Evolutionary conservation across 495 filamentous ascomycete species (phyloP), one percentile per base, ranked within the genome.

Genomic region (Aspergillus baeticus): DNA sequence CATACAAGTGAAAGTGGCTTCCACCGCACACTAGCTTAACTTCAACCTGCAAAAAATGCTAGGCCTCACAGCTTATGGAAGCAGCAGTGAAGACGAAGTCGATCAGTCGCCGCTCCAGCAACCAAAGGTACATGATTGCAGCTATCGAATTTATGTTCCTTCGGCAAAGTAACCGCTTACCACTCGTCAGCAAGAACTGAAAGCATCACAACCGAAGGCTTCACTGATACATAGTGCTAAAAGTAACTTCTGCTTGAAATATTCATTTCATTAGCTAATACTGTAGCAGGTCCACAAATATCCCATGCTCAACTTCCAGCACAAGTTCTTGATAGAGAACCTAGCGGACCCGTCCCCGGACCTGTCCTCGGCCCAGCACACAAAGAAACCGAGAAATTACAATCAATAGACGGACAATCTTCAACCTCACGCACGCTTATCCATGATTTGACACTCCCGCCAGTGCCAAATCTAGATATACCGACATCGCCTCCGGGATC

Each of bases 361-460:
- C 78, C 81, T 36, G 63, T 69, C 36, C 69, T 29, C 26, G 26
- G 26, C 26, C 26, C 26, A 29, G 26, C 26, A 29, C 26, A 29
- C 8, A 29, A 73, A 33, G 63, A 68, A 35, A 52, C 46, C 8
- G 65, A 65, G 17, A 23, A 59, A 20, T 42, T 60, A 41, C 62
- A 69, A 11, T 22, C 63, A 10, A 10, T 21, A 39, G 47, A 65
- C 10, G 73, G 77, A 11, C 84, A 83, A 8, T 70, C 77, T 46
- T 81, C 87, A 10, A 63, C 81, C 22, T 81, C 79, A 18, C 86
- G 89, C 52, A 71, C 80, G 15, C 70, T 87, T 3, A 73, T 96
- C 15, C 91, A 86, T 58, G 83, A 90, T 60, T 79, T 97, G 23
- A 97, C 94, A 6, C 80, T 97, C 11, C 93, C 94, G n/a, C 77